Base-by-base conservation (phyloP, 306 rosid genomes). In the Boehmeria nivea region DNA sequence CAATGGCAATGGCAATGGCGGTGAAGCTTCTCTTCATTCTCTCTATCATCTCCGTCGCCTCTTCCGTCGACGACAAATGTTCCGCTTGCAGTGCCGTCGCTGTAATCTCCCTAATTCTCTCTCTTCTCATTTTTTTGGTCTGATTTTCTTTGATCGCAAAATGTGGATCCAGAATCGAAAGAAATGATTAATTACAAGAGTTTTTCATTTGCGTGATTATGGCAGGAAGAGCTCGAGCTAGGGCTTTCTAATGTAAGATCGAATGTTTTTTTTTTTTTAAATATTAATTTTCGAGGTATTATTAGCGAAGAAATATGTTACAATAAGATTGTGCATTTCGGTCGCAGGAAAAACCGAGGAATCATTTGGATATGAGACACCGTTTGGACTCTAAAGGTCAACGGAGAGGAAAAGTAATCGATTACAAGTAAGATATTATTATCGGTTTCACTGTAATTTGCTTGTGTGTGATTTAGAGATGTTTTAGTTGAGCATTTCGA, bases 281-380 rank as follows among this genome's bases (percentile, higher is more conserved):
- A 38, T 4, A 14, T 38, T 12, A 48, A 4, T 17, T 11, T 43
- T 34, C 38, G 7, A 9, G 10, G 31, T 3, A 17, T 34, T 3
- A 17, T 34, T 13, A 12, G n/a, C 23, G 12, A 44, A 4, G 16
- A 47, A 28, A 10, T 22, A 8, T 46, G 14, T 7, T 23, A 4
- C 27, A 54, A 24, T 38, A 17, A 8, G 8, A 50, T 33, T 12
- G 38, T 38, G 12, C 51, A 37, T 25, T 45, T 33, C 3, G 15
- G 15, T 54, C 13, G 17, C 72, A 91, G 99, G 99, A 91, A 71
- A 91, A 72, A 66, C 98, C 98, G 14, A 82, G 93, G 72, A 91
- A 91, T 72, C 99, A 91, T 71, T 81, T 91, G 81, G 99, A 91
- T 77, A 78, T 91, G 99, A 87, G 98, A 31, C 93, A 87, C 65